Percentiles rank a stretch among this genome's conserved stretches.
phyloP scores from a whole-genome alignment of 2,329 filamentous ascomycete genomes.

The Fusarium fracticaudum region DNA sequence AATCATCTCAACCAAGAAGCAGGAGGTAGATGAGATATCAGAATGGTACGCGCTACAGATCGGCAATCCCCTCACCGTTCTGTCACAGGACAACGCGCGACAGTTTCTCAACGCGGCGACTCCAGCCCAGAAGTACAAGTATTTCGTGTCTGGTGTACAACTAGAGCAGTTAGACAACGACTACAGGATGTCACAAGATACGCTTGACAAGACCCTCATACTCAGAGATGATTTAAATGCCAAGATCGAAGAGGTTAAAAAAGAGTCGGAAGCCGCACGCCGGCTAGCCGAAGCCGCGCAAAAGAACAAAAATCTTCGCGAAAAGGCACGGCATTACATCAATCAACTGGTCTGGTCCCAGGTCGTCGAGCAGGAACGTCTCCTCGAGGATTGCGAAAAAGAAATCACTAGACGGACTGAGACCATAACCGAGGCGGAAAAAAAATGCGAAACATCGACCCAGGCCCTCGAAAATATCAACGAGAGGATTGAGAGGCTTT shows the following conservation, averaged over 20 bases:
- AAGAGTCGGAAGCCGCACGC: conserved; percentile 66
- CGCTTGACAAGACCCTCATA: conserved; percentile 70
- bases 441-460: conserved; percentile 55
- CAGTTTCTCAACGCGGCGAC: conserved; percentile 91
- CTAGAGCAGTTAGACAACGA: conserved; percentile 92
- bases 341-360: conserved; percentile 87
- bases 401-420: conserved; percentile 41
- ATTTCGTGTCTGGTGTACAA: conserved; percentile 94
- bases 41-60: conserved; percentile 95
- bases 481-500: conserved; percentile 53
- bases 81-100: conserved; percentile 94
- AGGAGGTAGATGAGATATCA: conserved; percentile 89
- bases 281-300: conserved; percentile 72
- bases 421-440: conserved; percentile 43
- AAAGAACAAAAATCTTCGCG: conserved; percentile 72
- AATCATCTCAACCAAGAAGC: conserved; percentile 82
- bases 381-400: conserved; percentile 50
- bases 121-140: conserved; percentile 89
- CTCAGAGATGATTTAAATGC: conserved; percentile 50
- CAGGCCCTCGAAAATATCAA: conserved; percentile 58
- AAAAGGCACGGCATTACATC: conserved; percentile 66
- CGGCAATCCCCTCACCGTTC: conserved; percentile 94
- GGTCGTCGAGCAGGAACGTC: conserved; percentile 78
- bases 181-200: conserved; percentile 84
- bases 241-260: conserved; percentile 49